These are phyloP conservation scores for Pythium volutum DNA, from an alignment of 352 stramenopile species.

Conservation along the genomic window DNA sequence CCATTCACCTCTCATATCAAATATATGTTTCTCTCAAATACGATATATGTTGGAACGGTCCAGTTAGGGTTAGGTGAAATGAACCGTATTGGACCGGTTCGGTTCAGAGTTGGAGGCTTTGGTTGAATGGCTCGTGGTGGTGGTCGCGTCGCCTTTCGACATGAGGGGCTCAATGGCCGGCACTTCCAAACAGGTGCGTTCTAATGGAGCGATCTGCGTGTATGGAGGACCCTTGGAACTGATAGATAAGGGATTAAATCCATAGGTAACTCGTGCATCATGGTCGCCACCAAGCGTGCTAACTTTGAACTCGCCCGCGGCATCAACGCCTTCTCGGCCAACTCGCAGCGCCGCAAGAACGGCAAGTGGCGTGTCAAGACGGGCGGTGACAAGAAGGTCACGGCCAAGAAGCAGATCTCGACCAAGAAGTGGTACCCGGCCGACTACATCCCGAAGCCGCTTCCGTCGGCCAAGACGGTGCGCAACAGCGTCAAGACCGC, in stretches of 20 bases:
- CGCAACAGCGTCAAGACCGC: conserved; percentile 87
- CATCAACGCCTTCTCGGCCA: conserved; percentile 77
- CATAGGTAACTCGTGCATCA: conserved; percentile 28
- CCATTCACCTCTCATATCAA: neutral
- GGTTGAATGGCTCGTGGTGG: conserved; percentile 19
- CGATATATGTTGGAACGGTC: conserved; percentile 16
- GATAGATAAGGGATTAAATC: neutral
- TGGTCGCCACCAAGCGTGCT: conserved; percentile 42
- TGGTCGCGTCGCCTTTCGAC: neutral
- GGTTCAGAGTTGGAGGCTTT: neutral
- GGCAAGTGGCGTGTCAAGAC: conserved; percentile 36
- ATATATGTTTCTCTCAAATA: conserved; percentile 6
- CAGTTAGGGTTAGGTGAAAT: neutral
- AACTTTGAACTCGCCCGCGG: conserved; percentile 67
- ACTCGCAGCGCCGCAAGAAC: conserved; percentile 61
- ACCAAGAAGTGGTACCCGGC: conserved; percentile 63
- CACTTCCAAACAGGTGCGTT: conserved; percentile 31
- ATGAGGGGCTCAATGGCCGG: neutral
- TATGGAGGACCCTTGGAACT: neutral
- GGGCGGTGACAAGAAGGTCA: conserved; percentile 29
- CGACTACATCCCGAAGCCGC: conserved; percentile 72
- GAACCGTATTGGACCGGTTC: conserved; percentile 15
- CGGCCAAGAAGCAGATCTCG: conserved; percentile 31
- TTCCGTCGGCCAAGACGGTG: conserved; percentile 71
- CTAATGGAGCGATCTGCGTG: neutral